A percentile compares a stretch with the other conserved stretches of the same genome.
Conservation (phyloP, 169 alveolate species). For the Babesia sp. region DNA sequence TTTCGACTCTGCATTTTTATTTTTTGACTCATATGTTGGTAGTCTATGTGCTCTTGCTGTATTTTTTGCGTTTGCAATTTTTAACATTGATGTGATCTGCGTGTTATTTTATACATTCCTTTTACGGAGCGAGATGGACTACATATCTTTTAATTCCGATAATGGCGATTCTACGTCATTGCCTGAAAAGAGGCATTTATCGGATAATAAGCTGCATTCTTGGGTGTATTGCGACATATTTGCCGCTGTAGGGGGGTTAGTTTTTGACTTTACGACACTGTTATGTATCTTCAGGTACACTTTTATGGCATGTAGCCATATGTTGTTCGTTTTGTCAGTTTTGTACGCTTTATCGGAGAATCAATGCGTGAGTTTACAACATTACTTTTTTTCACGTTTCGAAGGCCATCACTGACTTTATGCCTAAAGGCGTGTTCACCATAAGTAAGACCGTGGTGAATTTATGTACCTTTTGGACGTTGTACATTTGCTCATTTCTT, state of each 20-base stretch:
- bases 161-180: neutral
- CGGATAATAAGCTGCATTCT: neutral
- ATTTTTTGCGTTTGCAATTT: conserved; percentile 8
- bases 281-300: conserved; percentile 3
- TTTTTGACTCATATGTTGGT: conserved; percentile 2
- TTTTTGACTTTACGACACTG: neutral
- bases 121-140: conserved; percentile 7
- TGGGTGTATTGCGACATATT: neutral
- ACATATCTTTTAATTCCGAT: neutral
- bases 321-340: neutral
- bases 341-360: conserved; percentile 7
- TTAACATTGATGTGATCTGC: neutral
- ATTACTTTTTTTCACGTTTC: neutral
- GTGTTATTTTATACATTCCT: neutral
- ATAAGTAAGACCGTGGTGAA: conserved; percentile 16
- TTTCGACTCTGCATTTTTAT: conserved; percentile 28
- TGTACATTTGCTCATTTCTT: neutral
- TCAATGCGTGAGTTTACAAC: conserved; percentile 10
- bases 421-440: conserved; percentile 37
- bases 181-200: neutral
- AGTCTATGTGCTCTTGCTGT: neutral
- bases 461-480: conserved; percentile 2
- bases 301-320: conserved; percentile 5
- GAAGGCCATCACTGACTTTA: conserved; percentile 26
- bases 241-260: neutral